Evolutionary conservation across 2,329 filamentous ascomycete species (phyloP).

Genomic region (Westerdykella ornata): DNA sequence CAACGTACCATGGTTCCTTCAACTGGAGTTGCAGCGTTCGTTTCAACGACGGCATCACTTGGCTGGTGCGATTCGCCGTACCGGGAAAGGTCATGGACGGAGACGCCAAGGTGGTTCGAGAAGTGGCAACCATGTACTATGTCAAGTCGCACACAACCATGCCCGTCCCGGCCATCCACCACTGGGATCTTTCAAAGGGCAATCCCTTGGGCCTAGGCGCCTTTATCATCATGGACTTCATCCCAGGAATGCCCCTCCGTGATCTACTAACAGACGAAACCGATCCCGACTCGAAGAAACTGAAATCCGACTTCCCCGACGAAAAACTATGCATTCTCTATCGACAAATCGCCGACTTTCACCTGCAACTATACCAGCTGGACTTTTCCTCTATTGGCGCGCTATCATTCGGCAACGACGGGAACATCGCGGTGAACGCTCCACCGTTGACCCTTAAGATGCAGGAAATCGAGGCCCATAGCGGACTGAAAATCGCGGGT

Average conservation of each 20-base stretch:
- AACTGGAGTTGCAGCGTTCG: slow-evolving; percentile 1
- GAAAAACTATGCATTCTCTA: slow-evolving; percentile 1
- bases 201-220: slow-evolving; percentile 20
- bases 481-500: slow-evolving; percentile 4
- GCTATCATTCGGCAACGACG: background rate
- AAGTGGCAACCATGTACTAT: slow-evolving; percentile 4
- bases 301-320: slow-evolving; percentile 1
- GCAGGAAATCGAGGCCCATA: slow-evolving; percentile 7
- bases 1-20: slow-evolving; percentile 1
- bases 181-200: slow-evolving; percentile 3
- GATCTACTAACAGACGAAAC: slow-evolving; percentile 23
- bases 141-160: slow-evolving; percentile 4
- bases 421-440: no score
- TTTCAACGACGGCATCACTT: slow-evolving; percentile 4
- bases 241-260: slow-evolving; percentile 16
- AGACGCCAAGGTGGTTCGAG: slow-evolving; percentile 4
- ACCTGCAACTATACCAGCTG: no score
- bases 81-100: slow-evolving; percentile 1
- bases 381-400: background rate
- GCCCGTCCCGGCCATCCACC: slow-evolving; percentile 2
- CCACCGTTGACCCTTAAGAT: slow-evolving; percentile 2
- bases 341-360: no score
- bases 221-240: slow-evolving; percentile 35
- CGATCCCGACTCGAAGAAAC: slow-evolving; percentile 11
- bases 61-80: slow-evolving; percentile 4